Evolutionary conservation across 345 rosid genomes (phyloP), one percentile per base, ranked within the genome.

Genomic region (Salix dunnii): DNA sequence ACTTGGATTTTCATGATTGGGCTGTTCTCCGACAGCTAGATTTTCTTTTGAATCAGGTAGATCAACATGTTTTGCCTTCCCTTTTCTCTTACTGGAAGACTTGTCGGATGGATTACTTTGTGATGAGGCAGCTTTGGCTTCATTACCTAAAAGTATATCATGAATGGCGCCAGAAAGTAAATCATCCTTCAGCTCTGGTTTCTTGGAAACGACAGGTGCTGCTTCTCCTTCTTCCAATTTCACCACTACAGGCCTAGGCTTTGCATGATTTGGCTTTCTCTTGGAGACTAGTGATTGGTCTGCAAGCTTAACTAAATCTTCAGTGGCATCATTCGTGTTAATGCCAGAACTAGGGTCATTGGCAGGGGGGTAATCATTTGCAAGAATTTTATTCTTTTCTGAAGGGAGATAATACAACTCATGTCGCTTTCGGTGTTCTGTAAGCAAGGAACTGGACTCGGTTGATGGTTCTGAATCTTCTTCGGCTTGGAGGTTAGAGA

Each of bases 211-310:
- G 21, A 77, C 68, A 31, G 80, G 78, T 68, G 71, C 74, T 17
- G 69, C 90, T 72, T 87, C 91, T 75, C 86, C 94, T 79, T 89
- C 94, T 75, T 94, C 97, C 80, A 96, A 88, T 86, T 88, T 89
- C 76, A 96, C 97, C 66, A 96, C 97, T 71, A 94, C 95, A 67
- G 99, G 98, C 87, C 99, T 92, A 25, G 88, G 87, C 78, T 96
- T 96, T 31, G 86, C 84, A 72, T 81, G 80, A 78, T 78, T 90
- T 43, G 84, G 72, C 81, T 88, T 96, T 77, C 82, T 90, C 85
- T 85, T 88, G 13, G 85, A 79, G 64, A 77, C 77, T 53, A 91
- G 84, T 23, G 93, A 90, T 71, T 88, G 89, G 49, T 77, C 87
- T 0, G 92, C 79, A 73, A 92, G 87, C 81, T 84, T 86, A 71